Evolutionary conservation across 768 basidiomycete genomes (phyloP), one percentile per base, ranked within the genome.

Genomic region (Calocybe gangraenosa): DNA sequence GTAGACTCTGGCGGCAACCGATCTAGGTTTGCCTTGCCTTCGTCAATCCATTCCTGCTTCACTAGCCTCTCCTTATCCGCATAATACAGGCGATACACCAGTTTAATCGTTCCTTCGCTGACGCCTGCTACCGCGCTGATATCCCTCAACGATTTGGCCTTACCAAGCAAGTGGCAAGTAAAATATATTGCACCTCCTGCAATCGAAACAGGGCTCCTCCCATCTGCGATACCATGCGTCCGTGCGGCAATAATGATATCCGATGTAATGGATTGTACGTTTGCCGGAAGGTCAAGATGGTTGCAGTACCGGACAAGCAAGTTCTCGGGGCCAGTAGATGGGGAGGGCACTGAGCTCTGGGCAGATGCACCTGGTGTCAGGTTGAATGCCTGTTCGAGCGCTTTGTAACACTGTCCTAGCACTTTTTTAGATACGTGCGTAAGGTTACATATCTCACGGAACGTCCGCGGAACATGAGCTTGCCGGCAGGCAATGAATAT

Each of bases 181-280:
- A 98, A 97, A 69, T 87, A 92, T 48, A 99, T 92, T 15, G 92
- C 90, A 32, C 91, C 92, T 33, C 92, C 91, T n/a, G 95, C 96
- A 54, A 99, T 93, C n/a, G 96, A 96, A 41, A 97, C 89, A 1
- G 95, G 95, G 57, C 84, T 91, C 50, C 96, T 75, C 19, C 96
- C 96, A 59, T 93, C 92, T 25, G 93, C 92, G 50, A 95, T 86
- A 34, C 91, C 90, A 53, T 87, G 77, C 51, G 87, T 76, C 42
- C 91, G 79, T 11, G 89, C 88, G 22, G 81, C 79, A 45, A 85
- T 63, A 51, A 92, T 90, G 61, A 93, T 85, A 51, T 92, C 87
- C 15, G 79, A 72, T 59, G 88, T 90, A 32, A 91, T 88, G 19
- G 82, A 75, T 63, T 94, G 89, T 46, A 95, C 76, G 48, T 81